Percentiles rank a stretch among this genome's conserved stretches.
phyloP scores from a whole-genome alignment of 139 green algal genomes.

The Chlorella sp. region DNA sequence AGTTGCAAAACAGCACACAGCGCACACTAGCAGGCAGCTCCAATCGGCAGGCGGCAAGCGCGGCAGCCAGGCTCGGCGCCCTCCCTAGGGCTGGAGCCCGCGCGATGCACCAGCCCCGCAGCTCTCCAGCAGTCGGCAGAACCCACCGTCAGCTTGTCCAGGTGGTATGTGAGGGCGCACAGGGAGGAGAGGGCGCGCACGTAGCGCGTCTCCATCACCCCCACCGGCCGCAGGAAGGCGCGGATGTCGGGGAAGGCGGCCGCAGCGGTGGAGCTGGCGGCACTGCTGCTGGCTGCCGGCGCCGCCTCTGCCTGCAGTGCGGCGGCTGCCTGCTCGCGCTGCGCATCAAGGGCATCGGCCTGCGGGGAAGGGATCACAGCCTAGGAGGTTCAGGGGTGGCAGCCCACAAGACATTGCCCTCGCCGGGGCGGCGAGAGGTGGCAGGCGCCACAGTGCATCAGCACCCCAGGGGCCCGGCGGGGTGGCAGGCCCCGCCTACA shows the following conservation, averaged over 20 bases:
- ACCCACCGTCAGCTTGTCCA: slow-evolving; percentile 55
- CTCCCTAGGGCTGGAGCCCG: too few relatives aligned
- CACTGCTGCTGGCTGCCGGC: background rate
- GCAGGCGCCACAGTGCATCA: background rate
- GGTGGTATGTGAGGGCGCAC: slow-evolving; percentile 67
- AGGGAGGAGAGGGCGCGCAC: slow-evolving; percentile 69
- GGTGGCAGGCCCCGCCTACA: background rate
- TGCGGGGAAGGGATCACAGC: background rate
- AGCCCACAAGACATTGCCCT: background rate
- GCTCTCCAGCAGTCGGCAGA: background rate
- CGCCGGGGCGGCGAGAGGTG: too few relatives aligned
- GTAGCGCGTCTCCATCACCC: slow-evolving; percentile 67
- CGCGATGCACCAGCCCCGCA: too few relatives aligned
- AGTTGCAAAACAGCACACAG: too few relatives aligned
- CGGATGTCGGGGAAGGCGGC: slow-evolving; percentile 58
- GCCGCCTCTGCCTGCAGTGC: background rate
- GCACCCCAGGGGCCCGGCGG: background rate
- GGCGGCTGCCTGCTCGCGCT: slow-evolving; percentile 7
- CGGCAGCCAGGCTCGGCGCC: background rate
- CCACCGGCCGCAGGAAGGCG: slow-evolving; percentile 56
- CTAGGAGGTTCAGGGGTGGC: too few relatives aligned
- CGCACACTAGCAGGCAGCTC: too few relatives aligned
- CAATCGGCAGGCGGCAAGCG: too few relatives aligned
- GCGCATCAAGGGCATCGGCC: slow-evolving; percentile 31
- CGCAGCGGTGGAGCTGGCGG: background rate